Evolutionary conservation across 2,329 filamentous ascomycete species (phyloP).

Genomic region (Bipolaris zeicola): DNA sequence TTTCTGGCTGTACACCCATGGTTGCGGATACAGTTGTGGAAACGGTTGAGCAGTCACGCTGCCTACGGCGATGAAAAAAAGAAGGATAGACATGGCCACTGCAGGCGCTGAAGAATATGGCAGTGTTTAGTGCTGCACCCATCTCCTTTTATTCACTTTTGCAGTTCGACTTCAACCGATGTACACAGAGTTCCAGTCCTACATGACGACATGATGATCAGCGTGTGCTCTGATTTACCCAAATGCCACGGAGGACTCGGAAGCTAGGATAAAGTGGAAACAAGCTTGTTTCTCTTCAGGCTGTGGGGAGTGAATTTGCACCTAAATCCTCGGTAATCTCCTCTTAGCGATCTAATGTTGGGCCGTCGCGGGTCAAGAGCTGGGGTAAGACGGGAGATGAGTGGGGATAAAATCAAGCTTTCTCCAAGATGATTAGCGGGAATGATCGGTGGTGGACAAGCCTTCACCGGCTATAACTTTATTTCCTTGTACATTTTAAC

Average conservation of each 20-base stretch:
- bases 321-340: neutral
- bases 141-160: neutral
- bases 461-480: neutral
- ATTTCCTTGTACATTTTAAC: neutral
- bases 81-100: neutral
- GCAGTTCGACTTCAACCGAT: neutral
- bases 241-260: neutral
- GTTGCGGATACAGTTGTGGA: constrained; percentile 6
- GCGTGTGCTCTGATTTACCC: neutral
- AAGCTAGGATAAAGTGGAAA: neutral
- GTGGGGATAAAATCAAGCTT: constrained; percentile 4
- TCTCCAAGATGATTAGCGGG: constrained; percentile 2
- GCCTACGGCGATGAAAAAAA: constrained; percentile 3
- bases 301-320: neutral
- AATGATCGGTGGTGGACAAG: neutral
- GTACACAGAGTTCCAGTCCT: neutral
- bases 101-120: neutral
- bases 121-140: neutral
- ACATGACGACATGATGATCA: constrained; percentile 1
- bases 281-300: neutral
- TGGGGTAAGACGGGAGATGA: neutral
- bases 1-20: constrained; percentile 8
- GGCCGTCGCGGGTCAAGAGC: neutral
- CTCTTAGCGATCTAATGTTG: neutral
- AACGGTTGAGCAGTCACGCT: constrained; percentile 5